A percentile compares a stretch with the other conserved stretches of the same genome.
Conservation (phyloP, 2,329 filamentous ascomycete genomes). For the Phialophora expanda region DNA sequence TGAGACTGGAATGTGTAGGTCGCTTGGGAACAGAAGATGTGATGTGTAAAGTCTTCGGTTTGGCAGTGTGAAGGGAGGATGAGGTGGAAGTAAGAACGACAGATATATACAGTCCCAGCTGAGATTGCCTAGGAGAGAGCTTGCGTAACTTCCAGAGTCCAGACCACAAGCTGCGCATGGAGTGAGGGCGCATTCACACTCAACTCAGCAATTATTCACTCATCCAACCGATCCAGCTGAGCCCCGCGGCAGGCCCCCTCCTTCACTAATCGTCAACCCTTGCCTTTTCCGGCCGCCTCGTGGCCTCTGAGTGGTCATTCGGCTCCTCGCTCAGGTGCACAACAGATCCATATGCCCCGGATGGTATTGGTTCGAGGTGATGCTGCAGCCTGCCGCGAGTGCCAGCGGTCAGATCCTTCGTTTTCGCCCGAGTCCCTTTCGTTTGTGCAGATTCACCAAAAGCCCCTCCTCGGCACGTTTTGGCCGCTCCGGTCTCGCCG, state of each 20-base stretch:
- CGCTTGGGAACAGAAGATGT: background rate
- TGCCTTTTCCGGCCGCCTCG: conserved; percentile 16
- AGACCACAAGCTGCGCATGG: background rate
- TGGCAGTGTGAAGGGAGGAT: conserved; percentile 1
- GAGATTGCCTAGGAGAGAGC: conserved; percentile 16
- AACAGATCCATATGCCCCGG: conserved; percentile 7
- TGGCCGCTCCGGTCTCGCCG: conserved; percentile 8
- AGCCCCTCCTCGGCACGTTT: background rate
- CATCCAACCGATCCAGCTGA: conserved; percentile 20
- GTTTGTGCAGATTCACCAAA: conserved; percentile 11
- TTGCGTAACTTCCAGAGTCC: conserved; percentile 15
- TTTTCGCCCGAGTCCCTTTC: background rate
- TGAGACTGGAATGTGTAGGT: background rate
- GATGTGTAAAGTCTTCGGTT: background rate
- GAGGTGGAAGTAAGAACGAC: background rate
- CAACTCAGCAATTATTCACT: conserved; percentile 20
- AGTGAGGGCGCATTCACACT: conserved; percentile 8
- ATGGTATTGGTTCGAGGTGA: background rate
- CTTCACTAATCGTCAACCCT: background rate
- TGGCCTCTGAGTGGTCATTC: conserved; percentile 16
- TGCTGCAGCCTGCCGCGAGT: background rate
- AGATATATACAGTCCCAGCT: conserved; percentile 12
- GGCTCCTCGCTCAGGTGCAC: conserved; percentile 11
- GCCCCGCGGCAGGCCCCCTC: conserved; percentile 29
- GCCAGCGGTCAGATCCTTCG: background rate